A percentile compares a stretch with the other conserved stretches of the same genome.
phyloP scores from a whole-genome alignment of 129 eudicot species.

The Flaveria sonorensis region DNA sequence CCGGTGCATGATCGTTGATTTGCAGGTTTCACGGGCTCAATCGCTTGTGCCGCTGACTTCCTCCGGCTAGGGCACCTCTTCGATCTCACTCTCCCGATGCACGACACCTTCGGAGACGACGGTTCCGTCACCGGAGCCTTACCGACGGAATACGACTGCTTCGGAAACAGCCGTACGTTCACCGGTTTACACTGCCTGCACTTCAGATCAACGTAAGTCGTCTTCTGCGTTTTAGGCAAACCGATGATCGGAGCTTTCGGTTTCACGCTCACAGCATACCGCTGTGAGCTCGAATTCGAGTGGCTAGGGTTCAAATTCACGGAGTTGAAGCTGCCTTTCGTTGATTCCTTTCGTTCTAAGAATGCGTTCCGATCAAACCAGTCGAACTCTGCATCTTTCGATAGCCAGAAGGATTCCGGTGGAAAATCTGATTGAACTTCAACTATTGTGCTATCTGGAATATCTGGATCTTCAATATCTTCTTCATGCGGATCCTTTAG shows the following conservation, averaged over 20 bases:
- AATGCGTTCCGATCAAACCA: constrained; percentile 89
- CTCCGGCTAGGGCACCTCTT: constrained; percentile 48
- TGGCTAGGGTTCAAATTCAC: constrained; percentile 26
- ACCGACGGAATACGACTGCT: constrained; percentile 42
- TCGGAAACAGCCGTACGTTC: constrained; percentile 59
- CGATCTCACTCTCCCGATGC: constrained; percentile 82
- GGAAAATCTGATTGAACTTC: constrained; percentile 49
- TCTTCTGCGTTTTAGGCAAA: constrained; percentile 69
- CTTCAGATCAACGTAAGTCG: constrained; percentile 40
- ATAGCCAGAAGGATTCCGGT: constrained; percentile 86
- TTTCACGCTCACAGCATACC: constrained; percentile 47
- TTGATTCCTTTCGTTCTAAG: constrained; percentile 72
- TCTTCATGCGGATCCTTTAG: neutral
- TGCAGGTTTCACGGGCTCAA: constrained; percentile 23
- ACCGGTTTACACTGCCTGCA: constrained; percentile 53
- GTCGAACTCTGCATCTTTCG: constrained; percentile 82
- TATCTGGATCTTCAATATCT: constrained; percentile 6
- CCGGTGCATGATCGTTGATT: constrained; percentile 26
- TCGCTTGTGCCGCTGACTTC: constrained; percentile 22
- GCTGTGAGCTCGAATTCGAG: constrained; percentile 51
- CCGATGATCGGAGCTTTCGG: constrained; percentile 65
- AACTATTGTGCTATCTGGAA: constrained; percentile 24
- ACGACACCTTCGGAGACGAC: constrained; percentile 85
- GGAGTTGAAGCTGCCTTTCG: constrained; percentile 49
- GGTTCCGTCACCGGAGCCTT: constrained; percentile 56